Percentiles rank a stretch among this genome's conserved stretches.
Evolutionary conservation across 768 basidiomycete genomes (phyloP).

Genomic region (Mycena rosella): DNA sequence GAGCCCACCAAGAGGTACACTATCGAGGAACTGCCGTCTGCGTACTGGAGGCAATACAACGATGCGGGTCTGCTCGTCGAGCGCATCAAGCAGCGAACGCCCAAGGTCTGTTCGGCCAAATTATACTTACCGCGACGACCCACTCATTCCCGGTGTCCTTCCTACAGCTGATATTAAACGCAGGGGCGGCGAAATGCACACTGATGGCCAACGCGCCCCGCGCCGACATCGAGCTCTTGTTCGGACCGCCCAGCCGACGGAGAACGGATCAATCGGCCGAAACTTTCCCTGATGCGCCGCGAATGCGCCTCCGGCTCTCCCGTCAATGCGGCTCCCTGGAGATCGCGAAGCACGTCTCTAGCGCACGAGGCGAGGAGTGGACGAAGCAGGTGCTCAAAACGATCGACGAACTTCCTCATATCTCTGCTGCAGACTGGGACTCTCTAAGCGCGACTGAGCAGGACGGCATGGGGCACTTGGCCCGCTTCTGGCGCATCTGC

Average conservation of each 20-base stretch:
- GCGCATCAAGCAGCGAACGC: constrained; percentile 65
- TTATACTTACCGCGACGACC: neutral
- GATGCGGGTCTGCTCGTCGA: constrained; percentile 59
- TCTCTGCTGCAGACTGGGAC: constrained; percentile 42
- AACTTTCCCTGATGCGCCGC: constrained; percentile 29
- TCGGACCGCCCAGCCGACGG: constrained; percentile 37
- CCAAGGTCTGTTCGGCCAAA: constrained; percentile 52
- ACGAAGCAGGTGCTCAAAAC: constrained; percentile 48
- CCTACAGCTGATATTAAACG: constrained; percentile 59
- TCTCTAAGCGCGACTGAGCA: constrained; percentile 43
- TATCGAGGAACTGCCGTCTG: constrained; percentile 53
- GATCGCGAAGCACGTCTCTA: constrained; percentile 49
- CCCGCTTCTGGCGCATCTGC: constrained; percentile 44
- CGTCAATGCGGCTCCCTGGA: constrained; percentile 50
- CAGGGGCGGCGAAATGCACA: constrained; percentile 55
- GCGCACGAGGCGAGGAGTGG: constrained; percentile 53
- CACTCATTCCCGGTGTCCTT: neutral
- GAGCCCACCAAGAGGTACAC: constrained; percentile 55
- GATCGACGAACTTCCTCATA: constrained; percentile 38
- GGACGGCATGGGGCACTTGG: constrained; percentile 42
- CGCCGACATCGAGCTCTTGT: constrained; percentile 61
- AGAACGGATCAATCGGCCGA: neutral
- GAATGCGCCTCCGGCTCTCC: constrained; percentile 55
- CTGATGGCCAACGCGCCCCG: constrained; percentile 65
- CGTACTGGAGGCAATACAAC: constrained; percentile 60